A percentile compares a stretch with the other conserved stretches of the same genome.
phyloP scores from a whole-genome alignment of 768 basidiomycete species.

The Postia placenta region DNA sequence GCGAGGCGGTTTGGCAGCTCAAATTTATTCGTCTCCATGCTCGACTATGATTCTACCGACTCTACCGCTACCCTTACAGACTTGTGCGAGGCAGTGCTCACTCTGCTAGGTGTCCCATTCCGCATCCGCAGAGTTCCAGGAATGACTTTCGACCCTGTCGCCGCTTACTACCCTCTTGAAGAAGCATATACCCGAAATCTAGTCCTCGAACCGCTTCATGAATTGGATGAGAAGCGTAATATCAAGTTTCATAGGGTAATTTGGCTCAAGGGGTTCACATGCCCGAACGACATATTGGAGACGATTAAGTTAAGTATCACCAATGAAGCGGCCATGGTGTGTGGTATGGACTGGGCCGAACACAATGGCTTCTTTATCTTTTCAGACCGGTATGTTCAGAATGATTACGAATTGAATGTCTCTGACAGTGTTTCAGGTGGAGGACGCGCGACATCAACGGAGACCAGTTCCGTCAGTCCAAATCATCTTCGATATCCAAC shows the following conservation, averaged over 20 bases:
- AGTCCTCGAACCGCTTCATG: slow-evolving; percentile 83
- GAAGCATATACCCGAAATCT: slow-evolving; percentile 93
- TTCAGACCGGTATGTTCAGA: slow-evolving; percentile 78
- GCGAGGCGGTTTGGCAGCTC: slow-evolving; percentile 83
- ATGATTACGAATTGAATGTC: not conserved
- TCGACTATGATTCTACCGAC: slow-evolving; percentile 94
- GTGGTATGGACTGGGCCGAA: slow-evolving; percentile 99
- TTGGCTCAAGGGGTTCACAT: slow-evolving; percentile 99
- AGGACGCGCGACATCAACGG: slow-evolving; percentile 96
- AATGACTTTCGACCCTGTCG: slow-evolving; percentile 85
- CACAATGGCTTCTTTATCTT: slow-evolving; percentile 97
- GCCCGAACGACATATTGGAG: slow-evolving; percentile 96
- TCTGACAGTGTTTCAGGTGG: slow-evolving; percentile 53
- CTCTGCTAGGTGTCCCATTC: slow-evolving; percentile 88
- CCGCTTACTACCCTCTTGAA: slow-evolving; percentile 93
- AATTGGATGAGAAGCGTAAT: slow-evolving; percentile 67
- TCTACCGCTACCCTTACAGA: slow-evolving; percentile 93
- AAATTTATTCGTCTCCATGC: slow-evolving; percentile 95
- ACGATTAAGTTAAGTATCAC: slow-evolving; percentile 85
- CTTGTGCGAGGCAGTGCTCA: slow-evolving; percentile 92
- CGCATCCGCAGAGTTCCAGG: slow-evolving; percentile 86
- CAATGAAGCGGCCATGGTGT: slow-evolving; percentile 96
- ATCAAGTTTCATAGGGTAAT: slow-evolving; percentile 88
- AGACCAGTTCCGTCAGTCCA: slow-evolving; percentile 96
- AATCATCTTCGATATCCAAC: slow-evolving; percentile 88